Conservation (phyloP, 177 flowering plant genomes). For the Vitis hybrid region DNA sequence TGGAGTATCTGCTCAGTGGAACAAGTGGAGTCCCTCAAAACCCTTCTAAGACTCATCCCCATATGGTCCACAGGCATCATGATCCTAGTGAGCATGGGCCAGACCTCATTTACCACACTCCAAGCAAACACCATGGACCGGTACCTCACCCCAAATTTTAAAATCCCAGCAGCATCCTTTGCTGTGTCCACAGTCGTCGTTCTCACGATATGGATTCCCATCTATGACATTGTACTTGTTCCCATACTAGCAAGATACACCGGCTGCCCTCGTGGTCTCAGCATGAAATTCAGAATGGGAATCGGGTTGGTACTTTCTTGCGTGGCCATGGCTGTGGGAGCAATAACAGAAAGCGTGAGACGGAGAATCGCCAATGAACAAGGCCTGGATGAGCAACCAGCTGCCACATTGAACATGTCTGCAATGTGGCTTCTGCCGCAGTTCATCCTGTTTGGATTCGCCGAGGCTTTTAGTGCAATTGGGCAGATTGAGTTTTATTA, state of each 20-base stretch:
- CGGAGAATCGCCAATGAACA: conserved; percentile 19
- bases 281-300: conserved; percentile 33
- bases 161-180: conserved; percentile 51
- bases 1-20: conserved; percentile 53
- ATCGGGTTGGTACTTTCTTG: conserved; percentile 25
- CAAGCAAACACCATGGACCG: conserved; percentile 52
- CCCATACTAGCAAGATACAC: conserved; percentile 28
- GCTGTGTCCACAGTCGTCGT: conserved; percentile 18
- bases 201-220: conserved; percentile 22
- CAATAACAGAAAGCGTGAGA: conserved; percentile 24
- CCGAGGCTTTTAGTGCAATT: conserved; percentile 41
- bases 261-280: conserved; percentile 21
- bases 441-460: conserved; percentile 28
- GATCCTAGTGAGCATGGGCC: conserved; percentile 20
- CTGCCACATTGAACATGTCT: conserved; percentile 31
- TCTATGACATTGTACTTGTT: conserved; percentile 30
- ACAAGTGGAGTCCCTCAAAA: conserved; percentile 56
- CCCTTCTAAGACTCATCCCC: conserved; percentile 41
- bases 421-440: conserved; percentile 51
- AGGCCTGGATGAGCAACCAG: conserved; percentile 21
- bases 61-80: conserved; percentile 48
- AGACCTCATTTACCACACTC: conserved; percentile 28
- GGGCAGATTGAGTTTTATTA: conserved; percentile 48
- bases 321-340: conserved; percentile 22
- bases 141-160: conserved; percentile 28